Evolutionary conservation across 140 eudicot genomes (phyloP), one percentile per base, ranked within the genome.

Genomic region (Senecio squalidus): DNA sequence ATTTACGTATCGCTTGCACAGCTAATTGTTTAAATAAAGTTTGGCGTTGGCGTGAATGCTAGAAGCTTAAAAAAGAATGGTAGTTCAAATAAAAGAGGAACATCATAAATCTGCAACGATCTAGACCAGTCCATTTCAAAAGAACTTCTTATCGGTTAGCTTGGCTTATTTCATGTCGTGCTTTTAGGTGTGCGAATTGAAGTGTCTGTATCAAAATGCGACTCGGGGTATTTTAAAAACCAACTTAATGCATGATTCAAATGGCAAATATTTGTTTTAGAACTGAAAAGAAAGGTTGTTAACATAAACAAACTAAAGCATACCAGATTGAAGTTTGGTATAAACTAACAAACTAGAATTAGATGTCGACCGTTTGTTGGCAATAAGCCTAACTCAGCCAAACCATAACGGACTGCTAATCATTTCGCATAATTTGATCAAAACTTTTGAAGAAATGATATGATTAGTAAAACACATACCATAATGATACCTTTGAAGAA

Each of bases 351-450:
- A 23, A 30, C 30, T 31, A 17, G 25, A 20, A 9, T 33, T 15
- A 44, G 43, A 55, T 55, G 36, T 31, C 5, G 47, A 68, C 22
- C 3, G 9, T 65, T 45, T 31, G 26, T 54, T 41, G 18, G 30
- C 50, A 57, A 16, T 67, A 18, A 56, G 38, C 38, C 18, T 11
- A 29, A 55, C 47, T 39, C 21, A n/a, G 40, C 25, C 55, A 66
- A 10, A 39, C 9, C 23, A 43, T 29, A 30, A 6, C 4, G 29
- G 22, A 54, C 34, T 25, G 14, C 8, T 24, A 50, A 9, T 15
- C 25, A 16, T n/a, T n/a, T n/a, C n/a, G n/a, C n/a, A n/a, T n/a
- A 10, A 50, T n/a, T 51, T 51, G 16, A 51, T 14, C 20, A 24
- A 26, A 10, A 51, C 23, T 5, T 51, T n/a, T 13, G 25, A 26